Evolutionary conservation across 345 rosid genomes (phyloP).

Genomic region (Euclidium syriacum): DNA sequence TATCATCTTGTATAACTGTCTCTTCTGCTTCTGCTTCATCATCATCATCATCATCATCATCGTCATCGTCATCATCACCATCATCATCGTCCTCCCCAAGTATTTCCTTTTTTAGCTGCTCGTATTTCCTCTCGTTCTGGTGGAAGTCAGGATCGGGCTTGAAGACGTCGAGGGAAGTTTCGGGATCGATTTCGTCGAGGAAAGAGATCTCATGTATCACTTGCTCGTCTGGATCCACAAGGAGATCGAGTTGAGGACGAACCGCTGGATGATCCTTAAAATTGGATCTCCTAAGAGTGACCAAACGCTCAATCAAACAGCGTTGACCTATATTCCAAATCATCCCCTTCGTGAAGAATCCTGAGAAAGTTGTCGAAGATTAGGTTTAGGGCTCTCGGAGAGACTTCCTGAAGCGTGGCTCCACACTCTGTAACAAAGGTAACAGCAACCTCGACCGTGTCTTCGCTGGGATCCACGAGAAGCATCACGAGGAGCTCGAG

Average conservation of each 20-base stretch:
- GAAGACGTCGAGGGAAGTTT: conserved; percentile 53
- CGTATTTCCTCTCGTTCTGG: conserved; percentile 45
- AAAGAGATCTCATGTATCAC: conserved; percentile 62
- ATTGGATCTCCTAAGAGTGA: conserved; percentile 54
- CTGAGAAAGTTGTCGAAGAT: conserved; percentile 61
- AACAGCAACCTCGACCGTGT: conserved; percentile 75
- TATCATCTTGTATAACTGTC: conserved; percentile 58
- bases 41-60: conserved; percentile 7
- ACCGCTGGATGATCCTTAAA: conserved; percentile 47
- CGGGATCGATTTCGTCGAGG: conserved; percentile 46
- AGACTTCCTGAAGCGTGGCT: conserved; percentile 58
- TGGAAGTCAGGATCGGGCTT: conserved; percentile 44
- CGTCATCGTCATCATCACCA: conserved; percentile 6
- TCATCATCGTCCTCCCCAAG: conserved; percentile 38
- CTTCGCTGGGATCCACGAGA: conserved; percentile 61
- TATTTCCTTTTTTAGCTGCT: conserved; percentile 51
- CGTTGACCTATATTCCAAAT: conserved; percentile 62
- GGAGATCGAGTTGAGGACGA: conserved; percentile 58
- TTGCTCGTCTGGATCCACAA: conserved; percentile 54
- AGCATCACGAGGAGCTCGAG: conserved; percentile 55
- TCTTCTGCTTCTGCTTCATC: conserved; percentile 39
- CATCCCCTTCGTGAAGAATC: conserved; percentile 67
- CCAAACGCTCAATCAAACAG: conserved; percentile 56
- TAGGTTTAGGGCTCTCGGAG: conserved; percentile 39
- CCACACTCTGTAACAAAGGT: conserved; percentile 76